Evolutionary conservation across 2,329 filamentous ascomycete species (phyloP).

Genomic region (Aureobasidium leucospermi): DNA sequence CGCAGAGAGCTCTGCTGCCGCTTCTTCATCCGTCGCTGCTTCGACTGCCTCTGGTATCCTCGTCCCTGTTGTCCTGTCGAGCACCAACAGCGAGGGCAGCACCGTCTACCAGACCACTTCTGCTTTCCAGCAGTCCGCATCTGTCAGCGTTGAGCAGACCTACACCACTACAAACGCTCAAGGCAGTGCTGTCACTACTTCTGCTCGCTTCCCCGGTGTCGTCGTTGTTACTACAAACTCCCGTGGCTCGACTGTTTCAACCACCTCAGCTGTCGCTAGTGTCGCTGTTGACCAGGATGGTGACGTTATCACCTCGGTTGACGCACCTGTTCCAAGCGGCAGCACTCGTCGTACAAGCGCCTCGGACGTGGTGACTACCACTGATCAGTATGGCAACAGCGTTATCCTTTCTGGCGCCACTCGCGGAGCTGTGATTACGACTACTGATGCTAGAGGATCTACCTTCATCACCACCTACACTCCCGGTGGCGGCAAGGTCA

Average conservation of each 20-base stretch:
- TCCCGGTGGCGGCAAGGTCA: slow-evolving; percentile 35
- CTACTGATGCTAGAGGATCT: slow-evolving; percentile 33
- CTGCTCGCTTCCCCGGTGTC: slow-evolving; percentile 29
- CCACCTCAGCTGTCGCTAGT: slow-evolving; percentile 31
- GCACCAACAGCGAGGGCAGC: slow-evolving; percentile 32
- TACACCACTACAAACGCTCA: slow-evolving; percentile 26
- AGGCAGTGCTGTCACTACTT: slow-evolving; percentile 25
- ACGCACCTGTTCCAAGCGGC: slow-evolving; percentile 27
- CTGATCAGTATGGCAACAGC: slow-evolving; percentile 33
- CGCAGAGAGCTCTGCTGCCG: slow-evolving; percentile 16
- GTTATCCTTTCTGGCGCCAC: slow-evolving; percentile 28
- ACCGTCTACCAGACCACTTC: slow-evolving; percentile 30
- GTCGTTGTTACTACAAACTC: slow-evolving; percentile 33
- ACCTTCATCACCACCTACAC: slow-evolving; percentile 42
- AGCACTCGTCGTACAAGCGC: slow-evolving; percentile 4
- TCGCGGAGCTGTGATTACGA: slow-evolving; percentile 35
- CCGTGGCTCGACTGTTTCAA: slow-evolving; percentile 30
- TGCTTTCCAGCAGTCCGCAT: slow-evolving; percentile 29
- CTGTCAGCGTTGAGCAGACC: slow-evolving; percentile 24
- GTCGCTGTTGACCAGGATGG: slow-evolving; percentile 32
- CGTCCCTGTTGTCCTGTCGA: slow-evolving; percentile 32
- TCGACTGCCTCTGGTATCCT: slow-evolving; percentile 28
- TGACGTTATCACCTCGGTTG: slow-evolving; percentile 31
- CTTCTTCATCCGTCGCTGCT: slow-evolving; percentile 15
- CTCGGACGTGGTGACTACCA: slow-evolving; percentile 24